A percentile compares a stretch with the other conserved stretches of the same genome.
phyloP scores from a whole-genome alignment of 805 yeast species.

The Lachancea kluyveri region DNA sequence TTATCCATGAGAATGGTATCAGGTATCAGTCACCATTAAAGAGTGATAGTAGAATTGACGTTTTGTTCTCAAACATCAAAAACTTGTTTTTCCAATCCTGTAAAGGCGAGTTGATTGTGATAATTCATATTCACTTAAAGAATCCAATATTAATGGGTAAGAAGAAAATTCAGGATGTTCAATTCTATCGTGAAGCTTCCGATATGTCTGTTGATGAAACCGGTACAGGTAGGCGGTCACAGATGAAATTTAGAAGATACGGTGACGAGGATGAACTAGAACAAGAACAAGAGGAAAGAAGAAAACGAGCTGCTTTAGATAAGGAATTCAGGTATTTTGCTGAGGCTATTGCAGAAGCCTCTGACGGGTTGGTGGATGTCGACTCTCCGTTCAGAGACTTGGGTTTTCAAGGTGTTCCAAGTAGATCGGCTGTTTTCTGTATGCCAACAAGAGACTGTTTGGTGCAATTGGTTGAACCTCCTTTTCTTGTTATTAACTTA shows the following conservation, averaged over 20 bases:
- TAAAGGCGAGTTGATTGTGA: conserved; percentile 86
- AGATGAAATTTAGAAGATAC: conserved; percentile 63
- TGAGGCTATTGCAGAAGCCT: conserved; percentile 83
- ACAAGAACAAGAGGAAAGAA: conserved; percentile 97
- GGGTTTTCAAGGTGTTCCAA: conserved; percentile 97
- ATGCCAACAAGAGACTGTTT: conserved; percentile 97
- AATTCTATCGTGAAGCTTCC: conserved; percentile 93
- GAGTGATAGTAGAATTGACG: conserved; percentile 80
- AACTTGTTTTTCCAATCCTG: conserved; percentile 95
- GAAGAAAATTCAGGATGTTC: conserved; percentile 90
- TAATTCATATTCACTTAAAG: conserved; percentile 88
- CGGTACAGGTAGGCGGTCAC: conserved; percentile 82
- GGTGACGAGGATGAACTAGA: conserved; percentile 98
- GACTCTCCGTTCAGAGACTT: conserved; percentile 94
- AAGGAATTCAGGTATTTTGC: conserved; percentile 87
- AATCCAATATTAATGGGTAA: conserved; percentile 94
- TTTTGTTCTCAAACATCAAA: conserved; percentile 83
- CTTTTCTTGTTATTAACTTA: conserved; percentile 84
- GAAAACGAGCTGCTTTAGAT: conserved; percentile 83
- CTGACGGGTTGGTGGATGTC: conserved; percentile 76
- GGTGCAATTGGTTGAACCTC: conserved; percentile 90
- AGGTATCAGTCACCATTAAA: conserved; percentile 84
- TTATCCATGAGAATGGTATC: conserved; percentile 93
- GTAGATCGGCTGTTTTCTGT: conserved; percentile 86
- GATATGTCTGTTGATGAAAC: conserved; percentile 97